A percentile compares a stretch with the other conserved stretches of the same genome.
Conservation (phyloP, 768 basidiomycete species). For the Butyriboletus loyo region DNA sequence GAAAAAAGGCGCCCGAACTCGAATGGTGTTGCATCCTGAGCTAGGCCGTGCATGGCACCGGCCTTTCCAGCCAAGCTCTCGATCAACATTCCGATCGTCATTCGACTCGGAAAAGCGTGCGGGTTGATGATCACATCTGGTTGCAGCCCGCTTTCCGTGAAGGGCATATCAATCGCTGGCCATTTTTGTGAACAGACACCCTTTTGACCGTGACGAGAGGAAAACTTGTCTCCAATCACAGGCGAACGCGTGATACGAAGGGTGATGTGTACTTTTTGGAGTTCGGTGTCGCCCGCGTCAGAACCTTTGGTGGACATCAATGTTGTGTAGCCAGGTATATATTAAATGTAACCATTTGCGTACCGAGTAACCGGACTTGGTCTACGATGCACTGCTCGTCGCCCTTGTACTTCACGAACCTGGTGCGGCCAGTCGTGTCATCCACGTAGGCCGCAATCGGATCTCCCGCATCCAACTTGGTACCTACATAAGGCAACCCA, state of each 20-base stretch:
- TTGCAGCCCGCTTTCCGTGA: constrained; percentile 97
- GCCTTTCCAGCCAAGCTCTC: constrained; percentile 99
- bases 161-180: constrained; percentile 98
- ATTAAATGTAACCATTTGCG: constrained; percentile 14
- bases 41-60: constrained; percentile 96
- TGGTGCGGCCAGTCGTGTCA: constrained; percentile 77
- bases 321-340: not conserved
- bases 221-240: constrained; percentile 99
- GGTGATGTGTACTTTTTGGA: constrained; percentile 92
- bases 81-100: constrained; percentile 99
- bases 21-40: constrained; percentile 98
- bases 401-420: constrained; percentile 92
- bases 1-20: constrained; percentile 52
- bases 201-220: constrained; percentile 98
- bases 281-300: constrained; percentile 82
- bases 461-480: constrained; percentile 66
- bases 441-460: constrained; percentile 85
- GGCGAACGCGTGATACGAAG: constrained; percentile 91
- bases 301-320: constrained; percentile 49
- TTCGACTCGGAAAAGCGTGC: constrained; percentile 97
- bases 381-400: constrained; percentile 91
- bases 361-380: constrained; percentile 86
- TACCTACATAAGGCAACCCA: constrained; percentile 81
- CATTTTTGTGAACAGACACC: constrained; percentile 99
- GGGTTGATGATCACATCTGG: constrained; percentile 99